Conservation (phyloP, 2,329 filamentous ascomycete genomes). For the Penicillium sp. region DNA sequence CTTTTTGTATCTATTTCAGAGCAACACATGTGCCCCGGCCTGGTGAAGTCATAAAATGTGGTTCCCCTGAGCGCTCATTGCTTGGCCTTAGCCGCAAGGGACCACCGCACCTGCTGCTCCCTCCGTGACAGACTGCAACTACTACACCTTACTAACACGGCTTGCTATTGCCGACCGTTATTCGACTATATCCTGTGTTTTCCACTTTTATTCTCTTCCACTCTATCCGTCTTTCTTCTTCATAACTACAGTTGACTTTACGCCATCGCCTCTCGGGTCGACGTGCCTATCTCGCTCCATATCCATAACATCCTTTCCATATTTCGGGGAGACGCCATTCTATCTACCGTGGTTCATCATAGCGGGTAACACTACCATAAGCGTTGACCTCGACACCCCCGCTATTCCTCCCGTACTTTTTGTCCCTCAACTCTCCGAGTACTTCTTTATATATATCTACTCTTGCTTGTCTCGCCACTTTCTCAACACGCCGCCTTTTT, state of each 20-base stretch:
- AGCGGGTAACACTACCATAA: conserved; percentile 6
- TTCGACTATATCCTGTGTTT: conserved; percentile 11
- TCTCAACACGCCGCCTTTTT: not conserved
- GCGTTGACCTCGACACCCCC: not conserved
- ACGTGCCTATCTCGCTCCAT: not conserved
- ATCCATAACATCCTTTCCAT: not conserved
- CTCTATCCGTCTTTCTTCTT: not conserved
- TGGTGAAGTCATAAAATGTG: conserved; percentile 11
- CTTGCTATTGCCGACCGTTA: not conserved
- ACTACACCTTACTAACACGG: not conserved
- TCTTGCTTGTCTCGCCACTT: not conserved
- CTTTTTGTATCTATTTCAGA: not conserved
- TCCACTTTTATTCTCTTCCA: conserved; percentile 21
- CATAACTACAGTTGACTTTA: not conserved
- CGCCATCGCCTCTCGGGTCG: conserved; percentile 4
- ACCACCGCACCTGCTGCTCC: not conserved
- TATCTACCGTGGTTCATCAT: conserved; percentile 5
- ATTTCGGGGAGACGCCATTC: not conserved
- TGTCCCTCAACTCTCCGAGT: not conserved
- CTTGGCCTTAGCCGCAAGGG: conserved; percentile 11
- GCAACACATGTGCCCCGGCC: not conserved
- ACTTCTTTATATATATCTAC: not conserved
- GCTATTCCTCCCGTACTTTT: not conserved
- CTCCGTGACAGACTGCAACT: not conserved
- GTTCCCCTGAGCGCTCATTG: conserved; percentile 1